phyloP scores from a whole-genome alignment of 2,329 filamentous ascomycete genomes.

The Graphiopsis chlorocephala region DNA sequence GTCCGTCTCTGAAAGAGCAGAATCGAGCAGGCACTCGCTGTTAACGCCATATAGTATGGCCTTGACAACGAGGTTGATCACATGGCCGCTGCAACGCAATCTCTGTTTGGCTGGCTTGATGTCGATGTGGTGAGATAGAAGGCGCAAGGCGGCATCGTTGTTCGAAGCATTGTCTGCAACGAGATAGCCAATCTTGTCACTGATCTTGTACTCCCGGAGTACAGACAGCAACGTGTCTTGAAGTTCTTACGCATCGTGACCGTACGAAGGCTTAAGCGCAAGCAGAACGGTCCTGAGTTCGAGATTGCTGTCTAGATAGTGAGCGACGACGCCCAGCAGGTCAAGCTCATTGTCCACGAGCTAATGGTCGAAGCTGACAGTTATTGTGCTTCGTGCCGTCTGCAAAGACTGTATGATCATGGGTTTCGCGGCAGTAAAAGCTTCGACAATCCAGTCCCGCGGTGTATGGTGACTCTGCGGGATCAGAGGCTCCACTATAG shows the following conservation, averaged over 20 bases:
- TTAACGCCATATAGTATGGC: slow-evolving; percentile 17
- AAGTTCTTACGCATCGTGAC: neutral
- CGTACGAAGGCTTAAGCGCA: neutral
- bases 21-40: slow-evolving; percentile 15
- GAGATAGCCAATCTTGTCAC: slow-evolving; percentile 19
- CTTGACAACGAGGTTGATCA: slow-evolving; percentile 22
- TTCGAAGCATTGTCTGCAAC: slow-evolving; percentile 23
- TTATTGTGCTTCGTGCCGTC: no score
- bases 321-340: neutral
- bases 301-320: neutral
- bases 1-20: neutral
- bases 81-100: slow-evolving; percentile 18
- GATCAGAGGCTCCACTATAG: no score
- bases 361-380: no score
- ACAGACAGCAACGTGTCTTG: neutral
- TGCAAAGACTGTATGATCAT: no score
- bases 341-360: neutral
- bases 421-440: no score
- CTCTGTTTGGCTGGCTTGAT: slow-evolving; percentile 8
- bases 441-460: no score
- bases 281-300: neutral
- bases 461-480: no score
- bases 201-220: neutral
- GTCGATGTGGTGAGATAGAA: neutral
- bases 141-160: slow-evolving; percentile 16